Conservation (phyloP, 2,329 filamentous ascomycete genomes). For the Sclerotinia spermophila region DNA sequence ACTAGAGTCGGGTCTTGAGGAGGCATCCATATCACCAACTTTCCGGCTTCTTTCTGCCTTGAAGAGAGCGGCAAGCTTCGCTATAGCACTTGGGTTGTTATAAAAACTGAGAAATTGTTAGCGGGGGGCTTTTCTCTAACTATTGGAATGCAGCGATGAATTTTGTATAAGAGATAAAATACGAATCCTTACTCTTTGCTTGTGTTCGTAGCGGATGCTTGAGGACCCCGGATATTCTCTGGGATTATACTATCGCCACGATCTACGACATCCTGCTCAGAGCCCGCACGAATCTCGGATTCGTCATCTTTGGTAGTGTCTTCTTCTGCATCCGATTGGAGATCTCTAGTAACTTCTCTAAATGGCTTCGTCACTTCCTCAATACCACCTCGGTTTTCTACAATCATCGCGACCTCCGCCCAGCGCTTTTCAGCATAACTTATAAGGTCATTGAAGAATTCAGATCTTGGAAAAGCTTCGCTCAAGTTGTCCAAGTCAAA, state of each 20-base stretch:
- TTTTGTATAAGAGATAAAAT: neutral
- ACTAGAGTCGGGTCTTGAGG: neutral
- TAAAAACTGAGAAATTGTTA: neutral
- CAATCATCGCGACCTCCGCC: slow-evolving; percentile 43
- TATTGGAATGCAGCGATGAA: neutral
- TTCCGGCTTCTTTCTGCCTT: neutral
- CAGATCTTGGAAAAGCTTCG: slow-evolving; percentile 47
- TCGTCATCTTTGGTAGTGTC: neutral
- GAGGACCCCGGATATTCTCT: neutral
- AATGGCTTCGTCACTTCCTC: slow-evolving; percentile 37
- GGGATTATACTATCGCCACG: neutral
- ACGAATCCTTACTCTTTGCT: neutral
- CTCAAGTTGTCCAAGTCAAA: slow-evolving; percentile 45
- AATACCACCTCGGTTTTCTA: slow-evolving; percentile 44
- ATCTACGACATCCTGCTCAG: slow-evolving; percentile 11
- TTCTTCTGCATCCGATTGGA: slow-evolving; percentile 25
- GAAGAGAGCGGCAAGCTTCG: neutral
- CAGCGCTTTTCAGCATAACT: slow-evolving; percentile 46
- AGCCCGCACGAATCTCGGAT: slow-evolving; percentile 20
- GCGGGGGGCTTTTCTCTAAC: neutral
- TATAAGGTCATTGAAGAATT: slow-evolving; percentile 44
- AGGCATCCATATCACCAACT: neutral
- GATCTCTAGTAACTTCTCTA: slow-evolving; percentile 34
- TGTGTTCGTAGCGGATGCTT: neutral
- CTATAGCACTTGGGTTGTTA: neutral